phyloP scores from a whole-genome alignment of 495 filamentous ascomycete species.

The Penicillium paxilli region DNA sequence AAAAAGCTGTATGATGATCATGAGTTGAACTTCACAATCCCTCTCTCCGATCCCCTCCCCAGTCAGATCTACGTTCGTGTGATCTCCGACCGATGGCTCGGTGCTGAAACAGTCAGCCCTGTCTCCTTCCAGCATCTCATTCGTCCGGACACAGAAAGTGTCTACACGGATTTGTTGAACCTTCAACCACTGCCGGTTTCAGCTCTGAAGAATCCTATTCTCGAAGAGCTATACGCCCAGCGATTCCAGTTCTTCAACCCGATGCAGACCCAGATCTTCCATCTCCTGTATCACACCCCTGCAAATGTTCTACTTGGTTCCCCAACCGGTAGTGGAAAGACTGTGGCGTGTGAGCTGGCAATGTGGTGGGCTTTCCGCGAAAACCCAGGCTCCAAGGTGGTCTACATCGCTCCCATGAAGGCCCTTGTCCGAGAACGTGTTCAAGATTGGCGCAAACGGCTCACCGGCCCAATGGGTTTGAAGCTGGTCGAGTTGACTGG shows the following conservation, averaged over 20 bases:
- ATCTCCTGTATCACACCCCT: constrained; percentile 86
- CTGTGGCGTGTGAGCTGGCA: constrained; percentile 91
- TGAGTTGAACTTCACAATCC: constrained; percentile 97
- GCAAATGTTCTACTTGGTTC: constrained; percentile 95
- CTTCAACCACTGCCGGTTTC: constrained; percentile 87
- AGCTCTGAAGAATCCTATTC: constrained; percentile 80
- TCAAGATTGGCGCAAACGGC: constrained; percentile 85
- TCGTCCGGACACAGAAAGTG: constrained; percentile 92
- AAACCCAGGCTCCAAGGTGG: constrained; percentile 92
- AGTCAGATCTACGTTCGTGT: constrained; percentile 94
- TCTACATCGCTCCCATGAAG: constrained; percentile 99
- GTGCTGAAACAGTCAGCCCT: constrained; percentile 92
- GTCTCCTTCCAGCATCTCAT: constrained; percentile 98
- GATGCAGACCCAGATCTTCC: constrained; percentile 99
- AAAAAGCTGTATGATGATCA: constrained; percentile 92
- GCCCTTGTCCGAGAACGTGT: constrained; percentile 95
- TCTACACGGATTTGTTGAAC: constrained; percentile 92
- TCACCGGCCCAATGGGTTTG: constrained; percentile 82
- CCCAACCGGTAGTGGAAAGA: constrained; percentile 96
- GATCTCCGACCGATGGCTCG: constrained; percentile 93
- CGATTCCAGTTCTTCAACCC: constrained; percentile 97
- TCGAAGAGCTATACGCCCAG: constrained; percentile 85
- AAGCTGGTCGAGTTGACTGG: constrained; percentile 96
- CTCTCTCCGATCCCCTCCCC: constrained; percentile 86
- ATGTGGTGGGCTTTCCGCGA: constrained; percentile 99